Percentiles rank a stretch among this genome's conserved stretches.
phyloP scores from a whole-genome alignment of 768 basidiomycete genomes.

The Rhodotorula diobovata region DNA sequence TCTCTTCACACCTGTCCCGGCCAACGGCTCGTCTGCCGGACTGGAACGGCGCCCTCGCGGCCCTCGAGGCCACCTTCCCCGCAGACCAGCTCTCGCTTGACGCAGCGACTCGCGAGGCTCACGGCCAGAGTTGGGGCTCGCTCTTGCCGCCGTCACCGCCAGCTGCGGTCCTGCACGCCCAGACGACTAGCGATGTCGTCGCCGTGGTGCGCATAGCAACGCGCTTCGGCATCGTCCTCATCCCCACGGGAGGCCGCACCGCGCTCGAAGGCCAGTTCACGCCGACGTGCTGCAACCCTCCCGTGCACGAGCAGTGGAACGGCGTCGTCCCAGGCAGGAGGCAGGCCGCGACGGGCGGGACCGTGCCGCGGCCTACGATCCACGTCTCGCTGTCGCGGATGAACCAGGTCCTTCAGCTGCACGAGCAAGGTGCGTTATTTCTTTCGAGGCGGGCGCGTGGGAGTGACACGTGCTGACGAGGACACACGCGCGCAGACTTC shows the following conservation, averaged over 20 bases:
- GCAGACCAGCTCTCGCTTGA: conserved; percentile 29
- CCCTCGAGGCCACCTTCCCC: conserved; percentile 12
- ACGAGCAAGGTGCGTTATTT: conserved; percentile 47
- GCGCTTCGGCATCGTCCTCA: conserved; percentile 66
- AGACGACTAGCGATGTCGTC: conserved; percentile 72
- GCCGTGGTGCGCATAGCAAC: conserved; percentile 68
- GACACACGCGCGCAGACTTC: too few species aligned
- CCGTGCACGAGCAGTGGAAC: conserved; percentile 1
- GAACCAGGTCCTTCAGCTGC: conserved; percentile 68
- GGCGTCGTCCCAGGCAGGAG: background rate
- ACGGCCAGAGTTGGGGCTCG: conserved; percentile 17
- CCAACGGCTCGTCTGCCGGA: background rate
- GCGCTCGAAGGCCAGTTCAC: conserved; percentile 77
- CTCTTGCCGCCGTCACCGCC: conserved; percentile 13
- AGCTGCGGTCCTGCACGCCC: conserved; percentile 48
- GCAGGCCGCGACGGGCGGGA: background rate
- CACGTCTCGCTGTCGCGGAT: conserved; percentile 73
- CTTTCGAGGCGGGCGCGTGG: too few species aligned
- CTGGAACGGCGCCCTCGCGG: conserved; percentile 3
- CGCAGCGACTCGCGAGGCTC: background rate
- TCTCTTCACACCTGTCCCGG: conserved; percentile 3
- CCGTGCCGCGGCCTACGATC: conserved; percentile 49
- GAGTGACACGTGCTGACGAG: too few species aligned
- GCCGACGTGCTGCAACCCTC: conserved; percentile 23
- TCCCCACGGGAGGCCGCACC: conserved; percentile 75